phyloP scores from a whole-genome alignment of 257 asterid species.

The Echites panduratus region DNA sequence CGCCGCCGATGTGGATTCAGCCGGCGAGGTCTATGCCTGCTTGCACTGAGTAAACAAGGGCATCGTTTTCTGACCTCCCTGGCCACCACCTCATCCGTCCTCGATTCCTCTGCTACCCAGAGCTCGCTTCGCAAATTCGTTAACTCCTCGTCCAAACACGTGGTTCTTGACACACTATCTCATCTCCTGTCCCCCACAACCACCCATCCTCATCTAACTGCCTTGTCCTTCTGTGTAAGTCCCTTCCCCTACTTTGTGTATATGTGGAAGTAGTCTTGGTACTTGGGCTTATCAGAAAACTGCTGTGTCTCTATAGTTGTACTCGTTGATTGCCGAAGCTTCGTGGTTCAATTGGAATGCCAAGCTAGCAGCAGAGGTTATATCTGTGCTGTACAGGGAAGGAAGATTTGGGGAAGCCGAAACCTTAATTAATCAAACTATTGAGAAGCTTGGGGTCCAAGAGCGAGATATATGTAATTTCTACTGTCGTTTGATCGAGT shows the following conservation, averaged over 20 bases:
- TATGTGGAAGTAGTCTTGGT: neutral
- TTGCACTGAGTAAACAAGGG: constrained; percentile 43
- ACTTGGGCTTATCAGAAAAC: neutral
- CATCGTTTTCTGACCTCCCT: constrained; percentile 53
- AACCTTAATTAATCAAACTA: constrained; percentile 35
- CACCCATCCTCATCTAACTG: constrained; percentile 44
- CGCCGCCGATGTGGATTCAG: neutral
- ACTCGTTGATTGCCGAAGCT: constrained; percentile 47
- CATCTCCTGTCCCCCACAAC: constrained; percentile 64
- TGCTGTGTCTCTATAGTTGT: constrained; percentile 48
- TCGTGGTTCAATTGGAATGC: constrained; percentile 90
- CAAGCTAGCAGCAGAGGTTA: constrained; percentile 68
- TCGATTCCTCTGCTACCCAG: constrained; percentile 32
- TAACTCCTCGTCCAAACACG: constrained; percentile 63
- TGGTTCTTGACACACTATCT: constrained; percentile 63
- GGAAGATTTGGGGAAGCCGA: constrained; percentile 44
- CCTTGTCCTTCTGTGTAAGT: constrained; percentile 69
- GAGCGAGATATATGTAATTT: constrained; percentile 59
- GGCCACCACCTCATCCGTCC: constrained; percentile 30
- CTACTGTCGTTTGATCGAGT: constrained; percentile 50
- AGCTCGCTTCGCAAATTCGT: constrained; percentile 70
- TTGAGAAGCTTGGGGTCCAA: constrained; percentile 36
- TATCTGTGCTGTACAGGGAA: constrained; percentile 44
- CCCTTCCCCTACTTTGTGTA: neutral
- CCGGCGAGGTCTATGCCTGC: neutral